phyloP scores from a whole-genome alignment of 2,329 filamentous ascomycete genomes.

The Talaromyces sp. region DNA sequence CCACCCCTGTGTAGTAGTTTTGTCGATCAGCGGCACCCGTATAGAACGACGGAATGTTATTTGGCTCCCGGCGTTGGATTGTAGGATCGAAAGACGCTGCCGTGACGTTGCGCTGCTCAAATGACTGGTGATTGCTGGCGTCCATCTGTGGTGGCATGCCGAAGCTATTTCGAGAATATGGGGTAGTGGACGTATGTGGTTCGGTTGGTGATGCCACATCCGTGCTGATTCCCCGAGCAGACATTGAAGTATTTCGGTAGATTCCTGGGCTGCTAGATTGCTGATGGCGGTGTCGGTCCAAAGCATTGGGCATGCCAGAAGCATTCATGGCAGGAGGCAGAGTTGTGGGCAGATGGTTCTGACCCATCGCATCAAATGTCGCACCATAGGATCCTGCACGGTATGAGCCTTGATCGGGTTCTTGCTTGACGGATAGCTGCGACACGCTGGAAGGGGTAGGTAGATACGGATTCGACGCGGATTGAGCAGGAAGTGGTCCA shows the following conservation, averaged over 20 bases:
- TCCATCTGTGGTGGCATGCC: slow-evolving; percentile 37
- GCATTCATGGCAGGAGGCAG: slow-evolving; percentile 35
- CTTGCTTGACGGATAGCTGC: slow-evolving; percentile 35
- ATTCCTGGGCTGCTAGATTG: slow-evolving; percentile 38
- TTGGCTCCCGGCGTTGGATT: slow-evolving; percentile 39
- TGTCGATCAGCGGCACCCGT: slow-evolving; percentile 35
- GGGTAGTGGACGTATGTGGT: slow-evolving; percentile 37
- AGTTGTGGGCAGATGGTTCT: slow-evolving; percentile 35
- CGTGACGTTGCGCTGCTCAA: slow-evolving; percentile 36
- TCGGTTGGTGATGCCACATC: slow-evolving; percentile 39
- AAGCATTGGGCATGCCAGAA: slow-evolving; percentile 30
- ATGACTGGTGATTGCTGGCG: slow-evolving; percentile 27
- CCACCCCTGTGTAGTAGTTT: slow-evolving; percentile 35
- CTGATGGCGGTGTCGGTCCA: slow-evolving; percentile 40
- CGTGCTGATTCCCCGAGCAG: slow-evolving; percentile 38
- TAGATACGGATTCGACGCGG: slow-evolving; percentile 40
- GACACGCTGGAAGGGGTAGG: slow-evolving; percentile 32
- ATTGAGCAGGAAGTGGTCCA: slow-evolving; percentile 33
- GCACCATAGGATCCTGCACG: slow-evolving; percentile 35
- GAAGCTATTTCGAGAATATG: slow-evolving; percentile 41
- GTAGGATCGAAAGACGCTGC: slow-evolving; percentile 31
- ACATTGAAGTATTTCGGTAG: slow-evolving; percentile 43
- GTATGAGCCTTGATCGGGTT: slow-evolving; percentile 38
- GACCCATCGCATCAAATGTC: slow-evolving; percentile 37
- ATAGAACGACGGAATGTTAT: slow-evolving; percentile 35